These are phyloP conservation scores for Carex cristatella DNA, from an alignment of 176 grass and related monocot species.

Conservation along the genomic window DNA sequence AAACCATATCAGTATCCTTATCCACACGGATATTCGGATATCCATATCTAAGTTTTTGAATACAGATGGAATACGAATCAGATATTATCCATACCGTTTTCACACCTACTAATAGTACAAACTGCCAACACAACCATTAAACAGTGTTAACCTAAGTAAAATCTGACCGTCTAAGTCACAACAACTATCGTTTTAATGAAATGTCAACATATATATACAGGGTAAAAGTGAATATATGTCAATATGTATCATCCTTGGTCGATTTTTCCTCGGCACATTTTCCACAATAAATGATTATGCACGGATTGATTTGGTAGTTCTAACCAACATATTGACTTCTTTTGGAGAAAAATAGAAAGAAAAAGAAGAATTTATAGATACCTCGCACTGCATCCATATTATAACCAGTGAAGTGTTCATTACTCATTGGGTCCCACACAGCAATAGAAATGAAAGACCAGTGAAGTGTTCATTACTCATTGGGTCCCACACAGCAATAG, in stretches of 20 bases:
- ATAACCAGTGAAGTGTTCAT: neutral
- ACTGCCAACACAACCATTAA: too few relatives aligned
- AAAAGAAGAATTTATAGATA: neutral
- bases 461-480: neutral
- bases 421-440: neutral
- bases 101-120: too few relatives aligned
- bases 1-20: too few relatives aligned
- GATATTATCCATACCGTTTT: too few relatives aligned
- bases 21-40: too few relatives aligned
- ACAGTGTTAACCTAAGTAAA: neutral
- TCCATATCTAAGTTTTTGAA: too few relatives aligned
- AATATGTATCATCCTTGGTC: neutral
- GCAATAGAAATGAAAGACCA: neutral
- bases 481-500: neutral
- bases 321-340: neutral
- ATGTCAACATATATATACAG: neutral
- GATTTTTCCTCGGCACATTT: neutral
- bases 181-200: neutral
- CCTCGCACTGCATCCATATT: neutral
- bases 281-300: neutral
- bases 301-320: constrained; percentile 2
- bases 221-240: neutral
- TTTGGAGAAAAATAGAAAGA: neutral
- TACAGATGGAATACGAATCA: too few relatives aligned
- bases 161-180: neutral